Evolutionary conservation across 192 early-diverging fungal species (phyloP).

Genomic region (Mortierella antarctica): DNA sequence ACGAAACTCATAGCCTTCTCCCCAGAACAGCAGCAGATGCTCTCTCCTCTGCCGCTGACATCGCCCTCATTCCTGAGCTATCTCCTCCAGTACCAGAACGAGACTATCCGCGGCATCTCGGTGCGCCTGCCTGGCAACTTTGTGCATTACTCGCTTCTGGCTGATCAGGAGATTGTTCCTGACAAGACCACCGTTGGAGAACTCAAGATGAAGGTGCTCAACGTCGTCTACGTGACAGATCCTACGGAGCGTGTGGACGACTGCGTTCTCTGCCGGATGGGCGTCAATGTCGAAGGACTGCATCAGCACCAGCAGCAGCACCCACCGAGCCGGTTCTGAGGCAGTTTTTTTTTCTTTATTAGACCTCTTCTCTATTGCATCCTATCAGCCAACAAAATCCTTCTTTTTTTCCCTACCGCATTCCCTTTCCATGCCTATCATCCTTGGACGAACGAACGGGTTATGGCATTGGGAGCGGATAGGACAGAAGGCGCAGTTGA

Average conservation of each 20-base stretch:
- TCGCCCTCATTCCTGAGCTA: slow-evolving; percentile 48
- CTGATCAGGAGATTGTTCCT: slow-evolving; percentile 38
- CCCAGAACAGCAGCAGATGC: slow-evolving; percentile 36
- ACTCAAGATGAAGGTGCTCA: slow-evolving; percentile 52
- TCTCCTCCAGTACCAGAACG: slow-evolving; percentile 48
- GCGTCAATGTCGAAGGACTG: slow-evolving; percentile 42
- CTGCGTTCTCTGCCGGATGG: slow-evolving; percentile 45
- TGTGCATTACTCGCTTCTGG: slow-evolving; percentile 41
- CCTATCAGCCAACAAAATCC: no score
- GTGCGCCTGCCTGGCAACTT: slow-evolving; percentile 50
- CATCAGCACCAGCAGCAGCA: slow-evolving; percentile 7
- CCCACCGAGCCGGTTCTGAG: no score
- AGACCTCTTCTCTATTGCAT: no score
- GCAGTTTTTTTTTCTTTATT: no score
- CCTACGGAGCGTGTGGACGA: slow-evolving; percentile 36
- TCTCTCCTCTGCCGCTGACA: slow-evolving; percentile 27
- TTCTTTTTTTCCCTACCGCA: no score
- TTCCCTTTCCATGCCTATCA: no score
- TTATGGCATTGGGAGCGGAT: no score
- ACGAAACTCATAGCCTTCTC: slow-evolving; percentile 52
- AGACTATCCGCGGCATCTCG: slow-evolving; percentile 48
- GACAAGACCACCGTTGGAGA: slow-evolving; percentile 47
- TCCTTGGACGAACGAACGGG: no score
- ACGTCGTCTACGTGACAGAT: slow-evolving; percentile 47
- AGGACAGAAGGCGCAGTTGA: no score